Percentiles rank a stretch among this genome's conserved stretches.
These are phyloP conservation scores for Sporothrix mexicana DNA, from an alignment of 2,329 filamentous ascomycete species.

Conservation along the genomic window DNA sequence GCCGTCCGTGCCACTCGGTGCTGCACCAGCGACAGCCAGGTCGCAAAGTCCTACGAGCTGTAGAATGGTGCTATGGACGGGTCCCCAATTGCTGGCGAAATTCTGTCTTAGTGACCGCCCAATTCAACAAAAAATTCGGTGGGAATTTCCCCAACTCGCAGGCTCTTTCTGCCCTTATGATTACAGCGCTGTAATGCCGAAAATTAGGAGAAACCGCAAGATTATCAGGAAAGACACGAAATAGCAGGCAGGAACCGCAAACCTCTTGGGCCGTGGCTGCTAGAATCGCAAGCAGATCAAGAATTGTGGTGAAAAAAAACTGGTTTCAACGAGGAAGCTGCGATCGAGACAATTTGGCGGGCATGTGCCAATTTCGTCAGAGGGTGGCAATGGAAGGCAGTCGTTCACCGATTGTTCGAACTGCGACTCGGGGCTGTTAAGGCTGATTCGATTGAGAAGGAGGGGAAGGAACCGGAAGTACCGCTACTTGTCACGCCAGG, in stretches of 20 bases:
- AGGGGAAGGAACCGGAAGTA: constrained; percentile 23
- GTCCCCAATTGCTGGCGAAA: constrained; percentile 18
- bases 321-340: background rate
- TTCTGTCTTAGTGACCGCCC: constrained; percentile 5
- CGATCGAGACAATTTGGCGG: background rate
- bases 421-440: background rate
- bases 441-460: constrained; percentile 1
- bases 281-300: background rate
- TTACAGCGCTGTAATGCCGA: constrained; percentile 19
- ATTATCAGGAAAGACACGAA: constrained; percentile 1
- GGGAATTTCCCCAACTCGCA: constrained; percentile 31
- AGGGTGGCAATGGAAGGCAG: background rate
- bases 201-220: background rate
- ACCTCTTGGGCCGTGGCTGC: background rate
- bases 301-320: background rate
- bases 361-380: background rate
- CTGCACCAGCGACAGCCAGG: background rate
- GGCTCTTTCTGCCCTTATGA: background rate
- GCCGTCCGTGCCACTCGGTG: constrained; percentile 25
- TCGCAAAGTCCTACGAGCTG: constrained; percentile 18
- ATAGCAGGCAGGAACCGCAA: background rate
- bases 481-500: constrained; percentile 26
- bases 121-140: constrained; percentile 36
- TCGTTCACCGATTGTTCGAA: constrained; percentile 15
- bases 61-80: constrained; percentile 7